Conservation (phyloP, 495 filamentous ascomycete genomes). For the Hypomontagnella monticulosa region DNA sequence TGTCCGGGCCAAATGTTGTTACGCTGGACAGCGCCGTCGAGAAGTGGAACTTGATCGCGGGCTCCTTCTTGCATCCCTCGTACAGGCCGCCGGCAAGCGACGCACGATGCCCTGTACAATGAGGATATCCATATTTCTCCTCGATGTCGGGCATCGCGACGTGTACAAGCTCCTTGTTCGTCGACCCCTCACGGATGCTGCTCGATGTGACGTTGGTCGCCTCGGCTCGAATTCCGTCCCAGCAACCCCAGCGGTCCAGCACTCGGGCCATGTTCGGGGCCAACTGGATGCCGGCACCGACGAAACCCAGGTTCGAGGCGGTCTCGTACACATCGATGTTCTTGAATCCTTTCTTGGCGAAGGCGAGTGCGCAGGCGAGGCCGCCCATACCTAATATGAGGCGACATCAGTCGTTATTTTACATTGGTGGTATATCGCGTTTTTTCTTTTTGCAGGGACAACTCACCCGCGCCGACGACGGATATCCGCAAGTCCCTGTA, state of each 20-base stretch:
- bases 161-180: slow-evolving; percentile 72
- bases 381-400: slow-evolving; percentile 75
- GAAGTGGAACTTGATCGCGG: slow-evolving; percentile 75
- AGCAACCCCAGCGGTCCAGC: slow-evolving; percentile 73
- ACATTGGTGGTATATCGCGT: not conserved
- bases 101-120: slow-evolving; percentile 81
- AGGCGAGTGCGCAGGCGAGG: slow-evolving; percentile 73
- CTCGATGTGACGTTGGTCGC: slow-evolving; percentile 60
- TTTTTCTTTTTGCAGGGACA: slow-evolving; percentile 10
- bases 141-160: slow-evolving; percentile 74
- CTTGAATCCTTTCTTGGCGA: slow-evolving; percentile 77
- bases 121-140: slow-evolving; percentile 74
- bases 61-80: slow-evolving; percentile 70
- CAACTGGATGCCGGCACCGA: slow-evolving; percentile 84
- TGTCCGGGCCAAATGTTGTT: slow-evolving; percentile 61
- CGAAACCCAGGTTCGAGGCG: slow-evolving; percentile 78
- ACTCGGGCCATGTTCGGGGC: slow-evolving; percentile 83
- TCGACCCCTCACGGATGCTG: slow-evolving; percentile 68
- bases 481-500: slow-evolving; percentile 54
- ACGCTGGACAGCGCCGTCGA: slow-evolving; percentile 63
- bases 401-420: slow-evolving; percentile 18
- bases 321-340: slow-evolving; percentile 77
- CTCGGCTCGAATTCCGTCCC: slow-evolving; percentile 72
- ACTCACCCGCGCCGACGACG: slow-evolving; percentile 56
- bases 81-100: slow-evolving; percentile 76